Conservation (phyloP, 1,284 basidiomycete genomes). For the Ceratobasidium sp. region DNA sequence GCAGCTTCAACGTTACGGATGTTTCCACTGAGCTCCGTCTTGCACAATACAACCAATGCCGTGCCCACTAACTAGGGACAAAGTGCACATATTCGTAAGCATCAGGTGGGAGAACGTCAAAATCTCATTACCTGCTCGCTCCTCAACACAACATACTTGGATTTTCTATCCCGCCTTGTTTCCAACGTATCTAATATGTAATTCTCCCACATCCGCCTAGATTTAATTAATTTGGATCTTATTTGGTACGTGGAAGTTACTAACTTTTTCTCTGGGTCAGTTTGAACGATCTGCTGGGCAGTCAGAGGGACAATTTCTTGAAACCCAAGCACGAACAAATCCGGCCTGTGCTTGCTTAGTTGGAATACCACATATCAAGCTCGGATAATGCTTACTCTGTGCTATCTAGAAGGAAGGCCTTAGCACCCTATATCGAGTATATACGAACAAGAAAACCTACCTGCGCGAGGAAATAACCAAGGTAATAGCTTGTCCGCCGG, state of each 20-base stretch:
- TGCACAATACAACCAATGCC: constrained; percentile 87
- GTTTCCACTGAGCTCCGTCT: constrained; percentile 75
- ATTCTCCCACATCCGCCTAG: constrained; percentile 86
- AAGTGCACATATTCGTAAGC: constrained; percentile 35
- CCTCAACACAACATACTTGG: constrained; percentile 85
- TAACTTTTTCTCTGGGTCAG: constrained; percentile 93
- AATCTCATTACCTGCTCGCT: constrained; percentile 80
- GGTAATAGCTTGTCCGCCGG: constrained; percentile 85
- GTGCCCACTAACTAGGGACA: constrained; percentile 86
- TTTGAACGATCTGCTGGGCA: constrained; percentile 95
- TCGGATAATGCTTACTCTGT: too few species aligned
- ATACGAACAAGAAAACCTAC: constrained; percentile 60
- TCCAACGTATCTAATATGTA: constrained; percentile 84
- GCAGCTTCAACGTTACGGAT: constrained; percentile 93
- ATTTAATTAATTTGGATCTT: constrained; percentile 5
- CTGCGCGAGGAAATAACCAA: constrained; percentile 87
- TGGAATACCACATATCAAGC: too few species aligned
- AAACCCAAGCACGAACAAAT: constrained; percentile 92
- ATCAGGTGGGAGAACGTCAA: not conserved
- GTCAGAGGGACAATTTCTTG: constrained; percentile 98
- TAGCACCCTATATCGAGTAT: not conserved
- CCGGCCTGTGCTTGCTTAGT: constrained; percentile 80
- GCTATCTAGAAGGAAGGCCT: constrained; percentile 2
- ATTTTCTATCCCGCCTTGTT: constrained; percentile 69
- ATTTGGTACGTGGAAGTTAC: constrained; percentile 42